phyloP scores from a whole-genome alignment of 768 basidiomycete genomes.

The Agaricus subrufescens region DNA sequence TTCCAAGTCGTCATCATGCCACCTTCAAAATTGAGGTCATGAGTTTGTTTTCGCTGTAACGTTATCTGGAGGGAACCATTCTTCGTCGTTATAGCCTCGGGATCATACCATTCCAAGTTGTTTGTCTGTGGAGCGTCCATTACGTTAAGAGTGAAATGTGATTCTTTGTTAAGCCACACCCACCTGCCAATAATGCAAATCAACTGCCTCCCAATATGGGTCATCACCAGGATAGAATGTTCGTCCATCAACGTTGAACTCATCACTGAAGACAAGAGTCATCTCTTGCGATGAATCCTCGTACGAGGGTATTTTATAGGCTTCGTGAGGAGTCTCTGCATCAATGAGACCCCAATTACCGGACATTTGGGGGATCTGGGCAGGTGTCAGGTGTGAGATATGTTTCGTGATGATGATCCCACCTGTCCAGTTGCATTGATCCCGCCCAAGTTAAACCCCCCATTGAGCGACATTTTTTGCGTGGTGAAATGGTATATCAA shows the following conservation, averaged over 20 bases:
- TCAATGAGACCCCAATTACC: constrained; percentile 77
- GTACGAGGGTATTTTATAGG: constrained; percentile 50
- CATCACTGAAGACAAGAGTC: constrained; percentile 83
- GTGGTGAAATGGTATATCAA: constrained; percentile 52
- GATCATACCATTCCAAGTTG: constrained; percentile 89
- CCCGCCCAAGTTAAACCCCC: constrained; percentile 73
- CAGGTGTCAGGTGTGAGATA: neutral
- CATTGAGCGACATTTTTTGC: constrained; percentile 38
- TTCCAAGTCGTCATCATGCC: constrained; percentile 75
- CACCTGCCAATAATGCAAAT: constrained; percentile 77
- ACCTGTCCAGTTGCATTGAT: constrained; percentile 75
- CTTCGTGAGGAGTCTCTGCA: constrained; percentile 60
- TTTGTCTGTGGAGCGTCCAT: constrained; percentile 39
- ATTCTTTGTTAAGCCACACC: neutral
- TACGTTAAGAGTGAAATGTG: neutral
- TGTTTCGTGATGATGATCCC: constrained; percentile 8
- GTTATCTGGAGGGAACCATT: constrained; percentile 76
- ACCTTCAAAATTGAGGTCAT: constrained; percentile 70
- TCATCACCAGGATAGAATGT: constrained; percentile 87
- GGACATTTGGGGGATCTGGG: constrained; percentile 49
- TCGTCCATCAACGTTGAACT: constrained; percentile 77
- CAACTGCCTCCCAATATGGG: constrained; percentile 83
- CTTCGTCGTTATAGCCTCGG: constrained; percentile 67
- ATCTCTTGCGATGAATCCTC: constrained; percentile 45
- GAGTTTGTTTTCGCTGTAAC: constrained; percentile 57